Evolutionary conservation across 1,284 basidiomycete genomes (phyloP).

Genomic region (Puccinia triticina): DNA sequence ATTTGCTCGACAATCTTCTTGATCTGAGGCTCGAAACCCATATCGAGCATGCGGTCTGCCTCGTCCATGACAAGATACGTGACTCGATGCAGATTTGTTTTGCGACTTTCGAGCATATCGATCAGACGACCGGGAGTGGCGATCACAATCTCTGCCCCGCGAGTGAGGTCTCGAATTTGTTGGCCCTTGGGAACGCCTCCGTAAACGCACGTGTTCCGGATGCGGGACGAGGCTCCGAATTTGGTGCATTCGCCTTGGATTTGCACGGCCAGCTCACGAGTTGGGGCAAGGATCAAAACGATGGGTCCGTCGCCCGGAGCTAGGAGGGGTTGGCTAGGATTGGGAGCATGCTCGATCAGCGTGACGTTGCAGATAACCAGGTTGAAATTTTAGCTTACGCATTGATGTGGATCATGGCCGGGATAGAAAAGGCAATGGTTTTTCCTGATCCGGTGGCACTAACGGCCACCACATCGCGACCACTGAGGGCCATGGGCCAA

Average conservation of each 20-base stretch:
- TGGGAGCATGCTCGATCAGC: conserved; percentile 24
- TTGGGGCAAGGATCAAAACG: conserved; percentile 92
- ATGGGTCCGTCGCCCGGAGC: conserved; percentile 95
- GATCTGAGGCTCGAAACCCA: conserved; percentile 97
- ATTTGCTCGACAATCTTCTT: conserved; percentile 91
- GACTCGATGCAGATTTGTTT: conserved; percentile 91
- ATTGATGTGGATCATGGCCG: conserved; percentile 99
- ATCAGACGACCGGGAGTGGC: conserved; percentile 87
- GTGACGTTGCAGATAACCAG: background rate
- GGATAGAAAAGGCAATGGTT: conserved; percentile 96
- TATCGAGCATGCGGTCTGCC: conserved; percentile 68
- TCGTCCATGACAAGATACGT: conserved; percentile 99
- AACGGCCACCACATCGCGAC: conserved; percentile 92
- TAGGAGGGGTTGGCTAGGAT: conserved; percentile 80
- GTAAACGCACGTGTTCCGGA: conserved; percentile 97
- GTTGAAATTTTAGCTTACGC: conserved; percentile 68
- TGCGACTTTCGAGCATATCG: conserved; percentile 92
- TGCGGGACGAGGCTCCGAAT: conserved; percentile 94
- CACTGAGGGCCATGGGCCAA: conserved; percentile 95
- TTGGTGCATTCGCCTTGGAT: conserved; percentile 98
- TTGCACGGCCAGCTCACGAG: conserved; percentile 96
- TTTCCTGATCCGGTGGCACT: conserved; percentile 96
- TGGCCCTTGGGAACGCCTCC: conserved; percentile 98
- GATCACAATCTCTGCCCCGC: conserved; percentile 94
- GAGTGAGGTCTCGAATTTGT: conserved; percentile 94